These are phyloP conservation scores for Quercus tomentella DNA, from an alignment of 331 rosid genomes.

Conservation along the genomic window DNA sequence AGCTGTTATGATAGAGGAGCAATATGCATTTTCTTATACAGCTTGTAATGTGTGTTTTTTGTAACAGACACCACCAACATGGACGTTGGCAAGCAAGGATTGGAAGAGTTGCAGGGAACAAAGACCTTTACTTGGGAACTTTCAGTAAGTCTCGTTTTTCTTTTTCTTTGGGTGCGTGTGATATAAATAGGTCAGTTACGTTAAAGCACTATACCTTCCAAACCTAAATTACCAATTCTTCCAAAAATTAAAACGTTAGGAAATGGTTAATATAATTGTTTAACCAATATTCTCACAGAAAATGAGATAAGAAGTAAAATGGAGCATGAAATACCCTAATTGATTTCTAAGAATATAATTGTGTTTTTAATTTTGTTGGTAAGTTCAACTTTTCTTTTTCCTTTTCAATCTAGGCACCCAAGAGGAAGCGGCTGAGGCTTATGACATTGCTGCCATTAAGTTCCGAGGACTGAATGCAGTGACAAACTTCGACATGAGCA, in stretches of 20 bases:
- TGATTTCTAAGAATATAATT: no score
- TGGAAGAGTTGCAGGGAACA: conserved; percentile 94
- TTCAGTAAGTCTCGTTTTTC: conserved; percentile 49
- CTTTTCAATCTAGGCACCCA: conserved; percentile 50
- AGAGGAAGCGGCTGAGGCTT: conserved; percentile 97
- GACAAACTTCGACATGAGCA: conserved; percentile 85
- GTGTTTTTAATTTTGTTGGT: no score
- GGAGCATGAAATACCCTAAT: background rate
- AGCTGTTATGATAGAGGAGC: background rate
- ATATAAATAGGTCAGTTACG: background rate
- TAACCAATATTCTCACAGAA: no score
- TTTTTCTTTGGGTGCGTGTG: no score
- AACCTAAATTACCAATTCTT: background rate
- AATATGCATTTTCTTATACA: background rate
- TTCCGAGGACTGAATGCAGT: conserved; percentile 91
- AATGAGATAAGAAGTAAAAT: no score
- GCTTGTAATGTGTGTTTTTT: background rate
- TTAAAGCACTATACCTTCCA: background rate
- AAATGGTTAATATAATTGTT: no score
- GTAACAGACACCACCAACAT: conserved; percentile 84
- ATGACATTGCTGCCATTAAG: conserved; percentile 89
- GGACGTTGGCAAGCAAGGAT: conserved; percentile 99
- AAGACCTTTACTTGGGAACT: conserved; percentile 86
- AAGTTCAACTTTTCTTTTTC: background rate
- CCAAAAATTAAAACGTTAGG: no score